phyloP scores from a whole-genome alignment of 164 flowering plant species.

The Santalum album region DNA sequence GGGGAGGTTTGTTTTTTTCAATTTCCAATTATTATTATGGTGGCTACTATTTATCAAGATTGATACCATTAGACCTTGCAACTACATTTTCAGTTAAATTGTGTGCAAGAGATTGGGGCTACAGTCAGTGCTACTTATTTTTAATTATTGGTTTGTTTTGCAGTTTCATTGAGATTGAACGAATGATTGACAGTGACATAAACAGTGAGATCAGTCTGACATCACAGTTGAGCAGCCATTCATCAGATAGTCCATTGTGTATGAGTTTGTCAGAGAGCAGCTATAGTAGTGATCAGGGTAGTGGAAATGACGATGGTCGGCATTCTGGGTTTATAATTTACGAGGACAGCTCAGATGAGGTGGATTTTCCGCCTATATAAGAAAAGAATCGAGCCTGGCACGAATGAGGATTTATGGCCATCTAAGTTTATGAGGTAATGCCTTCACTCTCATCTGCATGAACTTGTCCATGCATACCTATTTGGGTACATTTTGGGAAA shows the following conservation, averaged over 20 bases:
- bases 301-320: slow-evolving; percentile 67
- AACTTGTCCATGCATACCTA: too few relatives aligned
- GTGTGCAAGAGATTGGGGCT: background rate
- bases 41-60: background rate
- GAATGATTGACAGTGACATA: slow-evolving; percentile 39
- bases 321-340: slow-evolving; percentile 32
- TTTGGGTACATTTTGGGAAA: too few relatives aligned
- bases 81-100: background rate
- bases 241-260: slow-evolving; percentile 37
- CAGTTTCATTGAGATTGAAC: slow-evolving; percentile 54
- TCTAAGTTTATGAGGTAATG: slow-evolving; percentile 9
- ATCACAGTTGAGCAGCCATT: slow-evolving; percentile 33
- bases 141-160: slow-evolving; percentile 14
- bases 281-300: slow-evolving; percentile 66
- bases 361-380: slow-evolving; percentile 34
- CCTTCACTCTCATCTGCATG: slow-evolving; percentile 1
- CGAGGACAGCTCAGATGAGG: slow-evolving; percentile 76
- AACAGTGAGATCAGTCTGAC: slow-evolving; percentile 41
- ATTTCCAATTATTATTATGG: too few relatives aligned
- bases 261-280: slow-evolving; percentile 59
- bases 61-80: slow-evolving; percentile 1
- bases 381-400: slow-evolving; percentile 3
- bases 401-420: slow-evolving; percentile 1
- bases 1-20: slow-evolving; percentile 41
- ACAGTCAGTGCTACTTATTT: slow-evolving; percentile 5